Conservation (phyloP, 2,329 filamentous ascomycete genomes). For the Davidsoniella eucalypti region DNA sequence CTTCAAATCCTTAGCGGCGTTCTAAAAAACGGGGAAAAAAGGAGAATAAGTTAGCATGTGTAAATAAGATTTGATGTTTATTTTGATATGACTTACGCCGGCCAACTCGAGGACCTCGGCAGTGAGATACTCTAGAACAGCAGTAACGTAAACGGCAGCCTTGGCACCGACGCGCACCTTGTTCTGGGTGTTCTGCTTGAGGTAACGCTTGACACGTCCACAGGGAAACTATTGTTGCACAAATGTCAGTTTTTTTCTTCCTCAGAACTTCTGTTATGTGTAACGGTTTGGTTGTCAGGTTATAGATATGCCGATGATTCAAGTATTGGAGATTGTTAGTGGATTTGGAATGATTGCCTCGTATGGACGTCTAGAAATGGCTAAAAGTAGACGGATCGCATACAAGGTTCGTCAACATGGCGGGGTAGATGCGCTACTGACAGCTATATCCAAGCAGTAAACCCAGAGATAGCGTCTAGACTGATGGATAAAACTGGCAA, state of each 20-base stretch:
- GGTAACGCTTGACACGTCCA: conserved; percentile 98
- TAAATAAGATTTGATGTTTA: not conserved
- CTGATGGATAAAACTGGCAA: too few species aligned
- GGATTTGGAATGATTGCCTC: too few species aligned
- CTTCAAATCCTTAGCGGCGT: conserved; percentile 97
- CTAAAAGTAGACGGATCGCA: too few species aligned
- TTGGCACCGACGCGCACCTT: conserved; percentile 98
- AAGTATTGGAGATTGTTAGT: too few species aligned
- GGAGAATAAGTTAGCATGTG: conserved; percentile 14
- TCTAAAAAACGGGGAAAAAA: conserved; percentile 29
- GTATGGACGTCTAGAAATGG: too few species aligned
- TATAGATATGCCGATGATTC: too few species aligned
- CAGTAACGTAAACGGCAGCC: conserved; percentile 92
- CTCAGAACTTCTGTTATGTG: not conserved
- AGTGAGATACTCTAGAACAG: conserved; percentile 94
- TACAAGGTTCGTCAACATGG: too few species aligned
- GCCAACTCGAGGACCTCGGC: conserved; percentile 97
- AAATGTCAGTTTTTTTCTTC: conserved; percentile 15
- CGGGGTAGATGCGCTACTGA: too few species aligned
- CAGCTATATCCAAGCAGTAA: too few species aligned
- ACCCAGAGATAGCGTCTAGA: too few species aligned
- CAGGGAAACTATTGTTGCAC: conserved; percentile 66
- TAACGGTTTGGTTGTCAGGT: too few species aligned
- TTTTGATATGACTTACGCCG: conserved; percentile 43
- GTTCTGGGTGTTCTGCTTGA: conserved; percentile 98